Conservation (phyloP, 2,329 filamentous ascomycete species). For the Chaetomiaceae sp. region DNA sequence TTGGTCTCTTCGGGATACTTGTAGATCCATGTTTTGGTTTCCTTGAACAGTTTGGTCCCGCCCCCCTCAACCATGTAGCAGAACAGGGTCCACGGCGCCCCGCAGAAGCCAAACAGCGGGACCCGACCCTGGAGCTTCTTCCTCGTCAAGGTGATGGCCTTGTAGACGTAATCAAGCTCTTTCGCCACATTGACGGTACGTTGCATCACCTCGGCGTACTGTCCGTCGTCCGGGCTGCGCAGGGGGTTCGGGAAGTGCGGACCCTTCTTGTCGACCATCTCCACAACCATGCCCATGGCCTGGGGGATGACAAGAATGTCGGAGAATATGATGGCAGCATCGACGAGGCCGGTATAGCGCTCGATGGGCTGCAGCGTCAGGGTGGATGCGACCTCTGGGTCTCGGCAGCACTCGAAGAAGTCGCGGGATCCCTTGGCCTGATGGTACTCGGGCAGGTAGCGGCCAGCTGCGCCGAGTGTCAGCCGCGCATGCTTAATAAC, state of each 20-base stretch:
- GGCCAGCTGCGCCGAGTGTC: slow-evolving; percentile 58
- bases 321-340: slow-evolving; percentile 97
- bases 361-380: slow-evolving; percentile 93
- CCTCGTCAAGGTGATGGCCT: slow-evolving; percentile 85
- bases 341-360: slow-evolving; percentile 81
- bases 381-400: slow-evolving; percentile 85
- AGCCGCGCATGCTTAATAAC: slow-evolving; percentile 13
- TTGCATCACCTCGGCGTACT: slow-evolving; percentile 72
- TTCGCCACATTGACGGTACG: slow-evolving; percentile 75
- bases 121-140: slow-evolving; percentile 83
- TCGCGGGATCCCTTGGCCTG: slow-evolving; percentile 84
- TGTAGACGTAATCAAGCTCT: slow-evolving; percentile 90
- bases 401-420: slow-evolving; percentile 97
- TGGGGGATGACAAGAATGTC: slow-evolving; percentile 97
- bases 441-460: slow-evolving; percentile 97
- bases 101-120: slow-evolving; percentile 92
- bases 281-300: slow-evolving; percentile 96
- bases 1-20: slow-evolving; percentile 76
- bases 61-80: slow-evolving; percentile 99
- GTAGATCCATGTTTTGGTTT: slow-evolving; percentile 96
- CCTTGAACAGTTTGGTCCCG: slow-evolving; percentile 88
- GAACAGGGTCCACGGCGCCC: slow-evolving; percentile 91
- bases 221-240: slow-evolving; percentile 68
- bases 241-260: slow-evolving; percentile 89
- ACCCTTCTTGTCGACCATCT: slow-evolving; percentile 97